Percentiles rank a stretch among this genome's conserved stretches.
Conservation (phyloP, 2,329 filamentous ascomycete species). For the Cladosporium cucumerinum region DNA sequence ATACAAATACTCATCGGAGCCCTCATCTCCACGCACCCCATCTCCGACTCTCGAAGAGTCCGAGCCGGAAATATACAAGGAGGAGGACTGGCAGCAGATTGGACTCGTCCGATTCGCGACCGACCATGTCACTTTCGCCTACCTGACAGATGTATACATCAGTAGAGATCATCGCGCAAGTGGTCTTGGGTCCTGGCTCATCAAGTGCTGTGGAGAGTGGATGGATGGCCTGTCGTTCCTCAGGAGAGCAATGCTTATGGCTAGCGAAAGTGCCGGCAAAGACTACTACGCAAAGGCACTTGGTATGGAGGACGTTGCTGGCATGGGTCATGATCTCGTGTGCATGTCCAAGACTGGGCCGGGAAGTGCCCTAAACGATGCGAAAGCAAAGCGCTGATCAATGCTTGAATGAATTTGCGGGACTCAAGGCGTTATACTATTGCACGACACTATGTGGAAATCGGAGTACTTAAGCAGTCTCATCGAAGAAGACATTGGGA, state of each 20-base stretch:
- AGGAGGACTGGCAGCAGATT: conserved; percentile 23
- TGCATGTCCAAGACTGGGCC: conserved; percentile 19
- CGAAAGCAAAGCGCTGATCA: neutral
- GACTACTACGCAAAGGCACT: conserved; percentile 24
- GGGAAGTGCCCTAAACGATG: neutral
- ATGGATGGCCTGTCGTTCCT: conserved; percentile 23
- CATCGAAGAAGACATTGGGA: neutral
- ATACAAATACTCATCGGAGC: conserved; percentile 23
- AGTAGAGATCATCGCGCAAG: conserved; percentile 19
- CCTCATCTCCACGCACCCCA: conserved; percentile 25
- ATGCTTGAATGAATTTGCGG: neutral
- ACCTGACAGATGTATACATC: conserved; percentile 31
- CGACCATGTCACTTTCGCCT: conserved; percentile 27
- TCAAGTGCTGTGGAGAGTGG: conserved; percentile 23
- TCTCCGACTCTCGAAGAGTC: conserved; percentile 23
- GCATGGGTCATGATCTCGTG: conserved; percentile 15
- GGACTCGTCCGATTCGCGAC: conserved; percentile 30
- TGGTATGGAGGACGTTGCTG: conserved; percentile 23
- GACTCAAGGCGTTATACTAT: neutral
- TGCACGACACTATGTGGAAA: neutral
- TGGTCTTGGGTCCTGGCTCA: conserved; percentile 28
- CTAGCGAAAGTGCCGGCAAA: conserved; percentile 20
- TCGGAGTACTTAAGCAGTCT: neutral
- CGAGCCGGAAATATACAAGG: conserved; percentile 1
- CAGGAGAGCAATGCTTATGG: conserved; percentile 24